Conservation (phyloP, 352 stramenopile species). For the Globisporangium polare region DNA sequence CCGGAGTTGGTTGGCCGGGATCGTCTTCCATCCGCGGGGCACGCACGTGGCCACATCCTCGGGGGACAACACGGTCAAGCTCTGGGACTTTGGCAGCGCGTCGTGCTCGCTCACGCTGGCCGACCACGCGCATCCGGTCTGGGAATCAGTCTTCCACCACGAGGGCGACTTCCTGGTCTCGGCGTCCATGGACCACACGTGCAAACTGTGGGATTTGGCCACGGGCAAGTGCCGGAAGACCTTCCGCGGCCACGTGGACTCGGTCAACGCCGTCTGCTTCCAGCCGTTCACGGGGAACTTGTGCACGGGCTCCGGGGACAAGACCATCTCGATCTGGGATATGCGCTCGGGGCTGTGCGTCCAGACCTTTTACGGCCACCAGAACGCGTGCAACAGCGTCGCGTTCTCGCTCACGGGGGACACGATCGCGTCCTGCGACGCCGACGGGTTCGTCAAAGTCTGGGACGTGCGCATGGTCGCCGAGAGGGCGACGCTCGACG, state of each 20-base stretch:
- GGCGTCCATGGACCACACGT: constrained; percentile 94
- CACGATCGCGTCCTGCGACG: constrained; percentile 89
- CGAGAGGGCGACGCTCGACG: constrained; percentile 84
- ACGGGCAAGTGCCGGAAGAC: constrained; percentile 90
- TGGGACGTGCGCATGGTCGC: constrained; percentile 96
- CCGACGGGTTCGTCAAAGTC: constrained; percentile 92
- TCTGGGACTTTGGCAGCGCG: constrained; percentile 93
- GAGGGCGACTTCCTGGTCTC: constrained; percentile 91
- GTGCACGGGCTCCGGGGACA: constrained; percentile 92
- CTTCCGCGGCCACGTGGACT: constrained; percentile 93
- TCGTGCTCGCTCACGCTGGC: constrained; percentile 86
- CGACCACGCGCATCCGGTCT: constrained; percentile 93
- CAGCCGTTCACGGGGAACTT: constrained; percentile 93
- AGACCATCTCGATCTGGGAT: constrained; percentile 95
- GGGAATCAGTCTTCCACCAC: constrained; percentile 92
- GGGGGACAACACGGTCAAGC: constrained; percentile 92
- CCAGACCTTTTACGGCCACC: constrained; percentile 95
- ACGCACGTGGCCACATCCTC: constrained; percentile 90
- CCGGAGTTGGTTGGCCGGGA: constrained; percentile 86
- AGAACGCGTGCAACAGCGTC: constrained; percentile 92
- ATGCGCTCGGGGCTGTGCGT: constrained; percentile 89
- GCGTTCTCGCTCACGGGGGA: constrained; percentile 85
- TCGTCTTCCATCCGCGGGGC: constrained; percentile 90
- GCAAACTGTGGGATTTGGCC: constrained; percentile 90
- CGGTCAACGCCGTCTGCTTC: constrained; percentile 92